phyloP scores from a whole-genome alignment of 495 filamentous ascomycete genomes.

The Apiosordaria backusii region DNA sequence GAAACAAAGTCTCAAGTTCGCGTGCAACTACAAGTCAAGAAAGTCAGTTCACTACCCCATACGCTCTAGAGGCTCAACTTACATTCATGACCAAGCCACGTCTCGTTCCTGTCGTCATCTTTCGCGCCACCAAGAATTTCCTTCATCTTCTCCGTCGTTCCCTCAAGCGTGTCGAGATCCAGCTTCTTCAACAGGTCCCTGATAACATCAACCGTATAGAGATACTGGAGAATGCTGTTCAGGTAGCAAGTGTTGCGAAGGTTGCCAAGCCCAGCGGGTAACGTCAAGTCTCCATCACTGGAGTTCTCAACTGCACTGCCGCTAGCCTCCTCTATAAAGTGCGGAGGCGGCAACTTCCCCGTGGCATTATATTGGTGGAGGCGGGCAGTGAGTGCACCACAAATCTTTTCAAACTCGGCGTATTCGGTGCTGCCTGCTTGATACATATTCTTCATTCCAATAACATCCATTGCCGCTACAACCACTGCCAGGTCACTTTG shows the following conservation, averaged over 20 bases:
- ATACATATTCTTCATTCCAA: no score
- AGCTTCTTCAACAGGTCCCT: slow-evolving; percentile 71
- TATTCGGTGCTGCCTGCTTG: no score
- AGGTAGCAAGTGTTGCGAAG: slow-evolving; percentile 98
- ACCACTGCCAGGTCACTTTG: background rate
- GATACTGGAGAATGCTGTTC: slow-evolving; percentile 93
- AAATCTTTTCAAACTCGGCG: background rate
- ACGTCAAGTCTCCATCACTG: slow-evolving; percentile 22
- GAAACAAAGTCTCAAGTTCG: slow-evolving; percentile 71
- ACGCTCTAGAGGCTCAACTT: slow-evolving; percentile 32
- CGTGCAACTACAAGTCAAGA: slow-evolving; percentile 53
- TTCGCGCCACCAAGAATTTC: background rate
- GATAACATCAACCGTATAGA: slow-evolving; percentile 81
- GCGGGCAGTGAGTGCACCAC: no score
- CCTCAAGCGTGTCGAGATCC: slow-evolving; percentile 51
- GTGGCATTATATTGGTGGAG: no score
- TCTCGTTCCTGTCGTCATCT: slow-evolving; percentile 32
- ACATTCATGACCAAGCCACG: slow-evolving; percentile 54
- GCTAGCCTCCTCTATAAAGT: no score
- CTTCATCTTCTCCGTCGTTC: background rate
- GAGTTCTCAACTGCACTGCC: background rate
- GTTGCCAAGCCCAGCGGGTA: slow-evolving; percentile 85
- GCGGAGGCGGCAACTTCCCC: background rate
- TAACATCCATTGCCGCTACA: background rate
- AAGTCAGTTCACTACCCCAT: slow-evolving; percentile 8